Percentiles rank a stretch among this genome's conserved stretches.
phyloP scores from a whole-genome alignment of 23 red algal species.

The Gracilaria gracilis region DNA sequence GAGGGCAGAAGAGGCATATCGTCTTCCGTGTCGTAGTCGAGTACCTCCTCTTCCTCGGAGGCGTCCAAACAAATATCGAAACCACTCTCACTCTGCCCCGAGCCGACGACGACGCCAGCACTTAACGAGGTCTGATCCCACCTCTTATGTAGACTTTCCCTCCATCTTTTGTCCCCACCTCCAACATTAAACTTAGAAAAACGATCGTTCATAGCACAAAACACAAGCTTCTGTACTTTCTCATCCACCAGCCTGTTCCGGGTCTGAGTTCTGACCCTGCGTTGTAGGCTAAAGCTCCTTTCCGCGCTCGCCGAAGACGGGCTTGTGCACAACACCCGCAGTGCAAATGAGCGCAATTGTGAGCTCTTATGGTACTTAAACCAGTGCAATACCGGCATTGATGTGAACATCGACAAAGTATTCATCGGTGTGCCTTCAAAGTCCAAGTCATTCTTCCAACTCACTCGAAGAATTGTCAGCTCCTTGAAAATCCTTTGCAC shows the following conservation, averaged over 20 bases:
- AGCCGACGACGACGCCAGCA: not conserved
- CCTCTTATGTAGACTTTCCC: not conserved
- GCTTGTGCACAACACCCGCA: conserved; percentile 2
- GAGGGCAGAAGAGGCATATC: too few relatives aligned
- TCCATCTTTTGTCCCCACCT: not conserved
- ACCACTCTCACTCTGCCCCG: too few relatives aligned
- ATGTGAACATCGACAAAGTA: too few relatives aligned
- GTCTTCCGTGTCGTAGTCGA: too few relatives aligned
- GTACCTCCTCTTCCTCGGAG: too few relatives aligned
- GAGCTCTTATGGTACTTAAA: too few relatives aligned
- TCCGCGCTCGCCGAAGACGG: conserved; percentile 5
- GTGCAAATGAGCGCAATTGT: not conserved
- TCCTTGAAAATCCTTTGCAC: not conserved
- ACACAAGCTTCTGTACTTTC: conserved; percentile 32
- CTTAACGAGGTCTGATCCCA: not conserved
- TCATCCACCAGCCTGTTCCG: not conserved
- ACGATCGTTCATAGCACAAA: conserved; percentile 1
- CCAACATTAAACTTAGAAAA: not conserved
- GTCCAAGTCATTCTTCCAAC: too few relatives aligned
- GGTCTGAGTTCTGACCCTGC: not conserved
- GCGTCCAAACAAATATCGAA: too few relatives aligned
- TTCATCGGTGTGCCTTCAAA: too few relatives aligned
- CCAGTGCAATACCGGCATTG: too few relatives aligned
- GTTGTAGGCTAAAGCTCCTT: conserved; percentile 10
- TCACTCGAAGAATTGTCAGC: too few relatives aligned